Base-by-base conservation (phyloP, 345 rosid genomes). In the Laguncularia racemosa region DNA sequence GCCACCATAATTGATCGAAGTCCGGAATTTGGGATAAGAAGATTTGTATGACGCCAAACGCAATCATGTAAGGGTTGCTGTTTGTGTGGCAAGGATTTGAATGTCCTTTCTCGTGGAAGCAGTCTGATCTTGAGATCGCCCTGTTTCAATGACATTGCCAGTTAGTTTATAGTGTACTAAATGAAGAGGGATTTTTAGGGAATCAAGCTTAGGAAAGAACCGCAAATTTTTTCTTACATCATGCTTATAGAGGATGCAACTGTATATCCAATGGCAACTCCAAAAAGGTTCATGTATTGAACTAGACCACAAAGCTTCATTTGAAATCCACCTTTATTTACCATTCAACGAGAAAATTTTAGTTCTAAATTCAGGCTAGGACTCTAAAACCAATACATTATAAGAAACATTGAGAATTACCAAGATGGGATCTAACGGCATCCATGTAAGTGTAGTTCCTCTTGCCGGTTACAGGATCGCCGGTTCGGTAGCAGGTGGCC, bases 381-480 rank as follows among this genome's bases (percentile, higher is more conserved):
- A 33, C 40, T 33, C 4, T 1, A 1, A 33, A 33, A 33, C 40
- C 40, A 33, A 33, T 33, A 33, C 7, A 1, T 33, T 3, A 6
- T 33, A 13, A 3, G 14, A 13, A 47, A 13, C 14, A 18, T 15
- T 13, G 14, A 1, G 16, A 50, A n/a, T 15, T 59, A 77, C 85
- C 82, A n/a, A 80, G 67, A 56, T 69, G 68, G 52, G 76, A 54
- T 54, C 59, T 57, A 16, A 74, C 81, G 38, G 82, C 80, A 13
- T 65, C 82, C 60, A 59, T 72, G 59, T 74, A 80, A 48, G 71
- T 72, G 44, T 60, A 61, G 64, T 80, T 76, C 56, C 82, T 73
- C 48, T 56, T 74, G 55, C 80, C 82, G 44, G 67, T 58, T 17
- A 70, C 26, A 12, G 82, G 79, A 16, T 74, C 78, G 11, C 76